Base-by-base conservation (phyloP, 2,329 filamentous ascomycete genomes). In the Neonectria sp. region DNA sequence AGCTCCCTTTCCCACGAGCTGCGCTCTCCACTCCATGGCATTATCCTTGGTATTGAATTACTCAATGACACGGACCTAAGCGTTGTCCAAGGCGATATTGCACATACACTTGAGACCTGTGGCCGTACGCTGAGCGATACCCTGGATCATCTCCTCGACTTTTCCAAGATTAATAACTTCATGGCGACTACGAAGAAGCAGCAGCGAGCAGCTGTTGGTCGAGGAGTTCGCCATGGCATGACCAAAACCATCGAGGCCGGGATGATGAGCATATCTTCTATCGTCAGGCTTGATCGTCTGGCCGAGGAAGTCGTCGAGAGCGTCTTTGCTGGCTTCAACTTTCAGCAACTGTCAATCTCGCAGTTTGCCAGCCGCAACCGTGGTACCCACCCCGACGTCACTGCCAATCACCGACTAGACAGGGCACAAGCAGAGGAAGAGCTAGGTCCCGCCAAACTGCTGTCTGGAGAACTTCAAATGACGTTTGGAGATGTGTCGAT, bases 1-100 rank as follows among this genome's bases (percentile, higher is more conserved):
- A 86, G 87, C 1, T 90, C 86, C 2, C 85, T 91, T 13, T 89
- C 86, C 7, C 89, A 91, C 72, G 89, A 91, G 73, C 78, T 91
- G 25, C 83, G 89, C 6, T 89, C 86, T 4, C 89, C 89, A 0
- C 78, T 91, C 1, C 89, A 91, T 67, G 89, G 89, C 3, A 85
- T 91, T 48, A 79, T 91, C 0, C 85, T 87, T 1, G 87, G 81
- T 65, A 81, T 83, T 1, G 87, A 89, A 70, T 76, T 89, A n/a
- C 72, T 90, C 1, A 81, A 83, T 11, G 86, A 89, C n/a, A 87
- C 86, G 0, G 68, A 78, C 0, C 77, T 89, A 48, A 81, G 81
- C 56, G 80, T 81, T 4, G 81, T 83, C 13, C 87, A 89, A 68
- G 79, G 81, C 5, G 83, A 84, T 35, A 80, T 86, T 40, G 72